Evolutionary conservation across 2,329 filamentous ascomycete species (phyloP).

Genomic region (Pseudopyricularia cyperi): DNA sequence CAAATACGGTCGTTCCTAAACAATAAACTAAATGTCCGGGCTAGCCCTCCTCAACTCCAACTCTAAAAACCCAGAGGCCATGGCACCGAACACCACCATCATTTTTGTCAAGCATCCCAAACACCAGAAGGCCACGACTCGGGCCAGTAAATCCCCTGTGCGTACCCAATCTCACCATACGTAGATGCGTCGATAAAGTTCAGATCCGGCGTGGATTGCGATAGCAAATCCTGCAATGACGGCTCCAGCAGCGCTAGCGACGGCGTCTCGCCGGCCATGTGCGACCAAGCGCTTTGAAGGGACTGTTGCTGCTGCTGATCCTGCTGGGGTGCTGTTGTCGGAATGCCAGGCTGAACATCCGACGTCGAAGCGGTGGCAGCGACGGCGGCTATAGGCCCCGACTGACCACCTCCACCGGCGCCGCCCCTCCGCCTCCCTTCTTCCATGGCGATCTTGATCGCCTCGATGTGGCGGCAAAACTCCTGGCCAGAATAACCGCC

Average conservation of each 20-base stretch:
- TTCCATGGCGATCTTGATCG: neutral
- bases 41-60: too few relatives aligned
- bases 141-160: conserved; percentile 1
- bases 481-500: neutral
- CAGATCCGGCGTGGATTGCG: neutral
- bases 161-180: neutral
- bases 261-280: neutral
- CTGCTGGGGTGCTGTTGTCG: neutral
- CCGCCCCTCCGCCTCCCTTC: neutral
- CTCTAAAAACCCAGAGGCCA: too few relatives aligned
- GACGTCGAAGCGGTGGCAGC: neutral
- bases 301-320: neutral
- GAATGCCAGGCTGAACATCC: neutral
- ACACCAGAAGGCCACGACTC: neutral
- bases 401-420: too few relatives aligned
- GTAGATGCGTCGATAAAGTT: conserved; percentile 2
- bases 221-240: neutral
- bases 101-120: neutral
- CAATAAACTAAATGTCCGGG: too few relatives aligned
- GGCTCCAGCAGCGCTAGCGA: neutral
- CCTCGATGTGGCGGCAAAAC: conserved; percentile 1
- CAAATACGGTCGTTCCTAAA: too few relatives aligned
- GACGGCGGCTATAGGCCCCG: neutral
- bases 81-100: too few relatives aligned
- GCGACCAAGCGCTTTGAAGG: neutral